A percentile compares a stretch with the other conserved stretches of the same genome.
These are phyloP conservation scores for Dictyostelium citrinum DNA, from an alignment of 78 protist genomes.

Conservation along the genomic window DNA sequence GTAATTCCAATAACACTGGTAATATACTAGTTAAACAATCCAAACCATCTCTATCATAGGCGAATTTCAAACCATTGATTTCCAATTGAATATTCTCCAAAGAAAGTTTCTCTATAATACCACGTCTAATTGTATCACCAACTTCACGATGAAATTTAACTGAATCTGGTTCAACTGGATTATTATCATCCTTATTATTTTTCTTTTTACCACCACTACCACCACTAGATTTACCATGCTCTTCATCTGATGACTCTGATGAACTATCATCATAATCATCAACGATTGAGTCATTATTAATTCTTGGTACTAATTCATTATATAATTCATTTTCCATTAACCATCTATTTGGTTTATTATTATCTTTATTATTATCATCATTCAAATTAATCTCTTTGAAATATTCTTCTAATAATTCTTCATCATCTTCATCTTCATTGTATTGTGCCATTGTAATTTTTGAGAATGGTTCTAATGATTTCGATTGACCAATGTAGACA, in stretches of 20 bases:
- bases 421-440: constrained; percentile 20
- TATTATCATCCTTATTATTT: background rate
- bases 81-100: constrained; percentile 80
- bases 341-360: constrained; percentile 11
- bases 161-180: background rate
- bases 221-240: background rate
- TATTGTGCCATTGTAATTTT: constrained; percentile 18
- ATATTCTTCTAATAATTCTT: background rate
- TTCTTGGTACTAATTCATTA: constrained; percentile 24
- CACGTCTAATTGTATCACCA: constrained; percentile 26
- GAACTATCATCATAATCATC: background rate
- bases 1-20: constrained; percentile 7
- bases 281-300: background rate
- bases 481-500: constrained; percentile 22
- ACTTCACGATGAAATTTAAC: constrained; percentile 72
- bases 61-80: constrained; percentile 86
- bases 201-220: background rate
- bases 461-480: constrained; percentile 16
- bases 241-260: background rate
- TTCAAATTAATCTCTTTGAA: background rate
- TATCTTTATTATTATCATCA: background rate
- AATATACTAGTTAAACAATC: constrained; percentile 52
- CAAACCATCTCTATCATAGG: constrained; percentile 60
- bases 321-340: background rate
- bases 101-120: constrained; percentile 29